These are phyloP conservation scores for Paecilomyces fulvus DNA, from an alignment of 2,329 filamentous ascomycete genomes.

Conservation along the genomic window DNA sequence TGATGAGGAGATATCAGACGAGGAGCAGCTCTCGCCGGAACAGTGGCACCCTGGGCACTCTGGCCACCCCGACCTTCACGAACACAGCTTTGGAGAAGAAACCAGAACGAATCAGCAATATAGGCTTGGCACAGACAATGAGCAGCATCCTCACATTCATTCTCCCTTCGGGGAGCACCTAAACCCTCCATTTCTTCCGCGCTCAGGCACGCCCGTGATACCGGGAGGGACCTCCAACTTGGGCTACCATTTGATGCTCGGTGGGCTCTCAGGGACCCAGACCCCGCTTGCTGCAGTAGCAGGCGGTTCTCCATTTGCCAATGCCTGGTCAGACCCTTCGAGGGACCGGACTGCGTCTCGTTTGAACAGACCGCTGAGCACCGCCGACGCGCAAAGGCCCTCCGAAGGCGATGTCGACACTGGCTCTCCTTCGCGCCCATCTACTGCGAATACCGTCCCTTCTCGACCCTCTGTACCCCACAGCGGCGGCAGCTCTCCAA, in stretches of 20 bases:
- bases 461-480: constrained; percentile 19
- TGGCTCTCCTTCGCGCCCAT: constrained; percentile 33
- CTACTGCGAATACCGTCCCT: constrained; percentile 32
- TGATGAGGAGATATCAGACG: constrained; percentile 43
- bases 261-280: constrained; percentile 41
- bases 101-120: constrained; percentile 17
- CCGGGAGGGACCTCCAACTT: constrained; percentile 43
- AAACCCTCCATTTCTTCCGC: constrained; percentile 34
- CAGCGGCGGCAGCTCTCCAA: constrained; percentile 15
- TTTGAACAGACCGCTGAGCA: neutral
- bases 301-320: constrained; percentile 33
- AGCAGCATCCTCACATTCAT: constrained; percentile 18
- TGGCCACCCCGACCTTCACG: constrained; percentile 16
- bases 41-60: constrained; percentile 14
- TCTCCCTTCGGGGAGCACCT: constrained; percentile 30
- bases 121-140: constrained; percentile 21
- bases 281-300: constrained; percentile 41
- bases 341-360: neutral
- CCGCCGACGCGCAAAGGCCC: constrained; percentile 12
- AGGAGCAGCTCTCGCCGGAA: constrained; percentile 22
- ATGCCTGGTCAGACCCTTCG: constrained; percentile 26
- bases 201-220: constrained; percentile 39
- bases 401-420: constrained; percentile 27
- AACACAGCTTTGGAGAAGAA: constrained; percentile 24
- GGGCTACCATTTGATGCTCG: constrained; percentile 40